Evolutionary conservation across 257 asterid genomes (phyloP).

Genomic region (Sherardia arvensis): DNA sequence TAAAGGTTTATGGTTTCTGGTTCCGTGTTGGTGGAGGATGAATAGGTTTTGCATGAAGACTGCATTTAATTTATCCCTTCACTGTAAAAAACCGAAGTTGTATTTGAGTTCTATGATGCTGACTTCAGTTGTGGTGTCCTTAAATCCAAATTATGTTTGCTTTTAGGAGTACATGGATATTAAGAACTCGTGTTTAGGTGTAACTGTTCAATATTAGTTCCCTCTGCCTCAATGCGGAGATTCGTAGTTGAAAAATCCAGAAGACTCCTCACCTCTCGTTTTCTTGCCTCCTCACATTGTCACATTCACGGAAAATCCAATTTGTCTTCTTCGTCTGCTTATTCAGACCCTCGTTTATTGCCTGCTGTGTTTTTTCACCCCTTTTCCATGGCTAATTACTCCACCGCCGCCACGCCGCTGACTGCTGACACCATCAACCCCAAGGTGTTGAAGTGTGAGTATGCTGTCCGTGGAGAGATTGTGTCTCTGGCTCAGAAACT

Average conservation of each 20-base stretch:
- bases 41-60: too few relatives aligned
- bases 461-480: constrained; percentile 98
- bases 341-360: constrained; percentile 15
- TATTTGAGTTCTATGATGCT: too few relatives aligned
- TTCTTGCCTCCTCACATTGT: constrained; percentile 1
- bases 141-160: too few relatives aligned
- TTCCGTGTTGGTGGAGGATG: too few relatives aligned
- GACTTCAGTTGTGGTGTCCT: too few relatives aligned
- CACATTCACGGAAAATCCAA: not conserved
- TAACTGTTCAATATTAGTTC: too few relatives aligned
- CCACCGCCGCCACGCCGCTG: constrained; percentile 32
- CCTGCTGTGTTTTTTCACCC: constrained; percentile 13
- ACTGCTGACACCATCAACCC: constrained; percentile 22
- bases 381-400: constrained; percentile 30
- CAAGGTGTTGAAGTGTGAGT: constrained; percentile 61
- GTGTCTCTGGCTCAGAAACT: constrained; percentile 76
- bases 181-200: too few relatives aligned
- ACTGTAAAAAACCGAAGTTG: too few relatives aligned
- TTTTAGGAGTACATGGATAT: too few relatives aligned
- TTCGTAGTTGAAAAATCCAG: constrained; percentile 43
- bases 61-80: too few relatives aligned
- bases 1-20: too few relatives aligned
- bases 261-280: constrained; percentile 15
- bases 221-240: constrained; percentile 79
- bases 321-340: not conserved